phyloP scores from a whole-genome alignment of 208 protist genomes.

The Wallacemonas sp. region DNA sequence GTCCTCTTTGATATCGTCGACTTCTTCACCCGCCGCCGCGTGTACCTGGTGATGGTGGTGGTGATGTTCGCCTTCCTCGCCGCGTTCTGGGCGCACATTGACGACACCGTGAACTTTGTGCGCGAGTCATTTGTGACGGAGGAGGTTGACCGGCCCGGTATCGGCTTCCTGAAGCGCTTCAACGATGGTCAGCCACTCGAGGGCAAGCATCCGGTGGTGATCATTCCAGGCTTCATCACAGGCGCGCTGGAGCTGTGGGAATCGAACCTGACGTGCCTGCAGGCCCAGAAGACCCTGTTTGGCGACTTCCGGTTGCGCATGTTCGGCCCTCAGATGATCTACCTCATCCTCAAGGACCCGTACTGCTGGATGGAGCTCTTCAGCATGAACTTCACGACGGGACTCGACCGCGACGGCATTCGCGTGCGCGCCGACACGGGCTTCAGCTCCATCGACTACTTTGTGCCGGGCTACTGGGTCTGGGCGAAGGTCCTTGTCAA shows the following conservation, averaged over 20 bases:
- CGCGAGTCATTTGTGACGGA: conserved; percentile 32
- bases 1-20: conserved; percentile 49
- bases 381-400: conserved; percentile 63
- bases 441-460: conserved; percentile 86
- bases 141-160: conserved; percentile 70
- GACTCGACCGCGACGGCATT: conserved; percentile 71
- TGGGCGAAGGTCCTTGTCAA: conserved; percentile 92
- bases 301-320: conserved; percentile 78
- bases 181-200: conserved; percentile 43
- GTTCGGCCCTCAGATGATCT: conserved; percentile 79
- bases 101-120: conserved; percentile 55
- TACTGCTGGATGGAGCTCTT: conserved; percentile 82
- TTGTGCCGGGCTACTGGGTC: conserved; percentile 91
- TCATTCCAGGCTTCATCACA: conserved; percentile 87
- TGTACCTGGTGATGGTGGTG: conserved; percentile 40
- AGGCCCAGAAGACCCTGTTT: conserved; percentile 33
- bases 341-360: conserved; percentile 71
- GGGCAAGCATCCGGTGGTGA: conserved; percentile 73
- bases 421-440: conserved; percentile 84
- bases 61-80: conserved; percentile 25
- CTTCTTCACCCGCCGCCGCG: conserved; percentile 55
- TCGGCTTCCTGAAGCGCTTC: conserved; percentile 57
- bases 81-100: conserved; percentile 25
- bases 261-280: conserved; percentile 49
- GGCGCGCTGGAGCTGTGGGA: conserved; percentile 89